Base-by-base conservation (phyloP, 257 asterid genomes). In the Penstemon barbatus region DNA sequence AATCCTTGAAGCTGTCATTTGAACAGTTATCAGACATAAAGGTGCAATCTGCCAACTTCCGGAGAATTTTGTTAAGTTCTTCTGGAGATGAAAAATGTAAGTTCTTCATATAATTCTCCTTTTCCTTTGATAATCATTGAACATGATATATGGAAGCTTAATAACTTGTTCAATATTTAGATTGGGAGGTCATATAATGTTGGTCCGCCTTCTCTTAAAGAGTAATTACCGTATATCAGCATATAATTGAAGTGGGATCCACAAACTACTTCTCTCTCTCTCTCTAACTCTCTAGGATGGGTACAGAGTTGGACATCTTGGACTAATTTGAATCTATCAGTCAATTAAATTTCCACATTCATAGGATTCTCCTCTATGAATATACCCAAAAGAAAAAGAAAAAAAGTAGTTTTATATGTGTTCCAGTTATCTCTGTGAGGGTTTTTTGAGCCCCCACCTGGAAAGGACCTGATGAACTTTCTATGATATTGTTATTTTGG, bases 11-110 rank as follows among this genome's bases (percentile, higher is more conserved):
- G 74, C 78, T 73, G 80, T 87, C 84, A 42, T 77, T 82, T 68
- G 86, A 86, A 41, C 90, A 83, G 79, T 69, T 91, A 10, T 70
- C 84, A 42, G 93, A 85, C 76, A 71, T 91, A 71, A 85, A 73
- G 80, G 72, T 8, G 69, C 96, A 91, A 62, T 76, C 86, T 58
- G 76, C 78, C 77, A 78, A 78, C 69, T 86, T 87, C 79, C 78
- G 66, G 66, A 79, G 78, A 82, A 91, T 81, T 59, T 68, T 89
- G 69, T 51, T 58, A 53, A 79, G 77, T 69, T 79, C 80, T 52
- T 72, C 78, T 67, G 91, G 83, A 70, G 89, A 84, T 78, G 82
- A 78, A 79, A 61, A 57, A 11, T 64, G 87, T 79, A 67, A 55
- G 80, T 49, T 61, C 45, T 12, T 72, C 52, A 33, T 11, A 15